Conservation (phyloP, 495 filamentous ascomycete species). For the Xylaria longipes region DNA sequence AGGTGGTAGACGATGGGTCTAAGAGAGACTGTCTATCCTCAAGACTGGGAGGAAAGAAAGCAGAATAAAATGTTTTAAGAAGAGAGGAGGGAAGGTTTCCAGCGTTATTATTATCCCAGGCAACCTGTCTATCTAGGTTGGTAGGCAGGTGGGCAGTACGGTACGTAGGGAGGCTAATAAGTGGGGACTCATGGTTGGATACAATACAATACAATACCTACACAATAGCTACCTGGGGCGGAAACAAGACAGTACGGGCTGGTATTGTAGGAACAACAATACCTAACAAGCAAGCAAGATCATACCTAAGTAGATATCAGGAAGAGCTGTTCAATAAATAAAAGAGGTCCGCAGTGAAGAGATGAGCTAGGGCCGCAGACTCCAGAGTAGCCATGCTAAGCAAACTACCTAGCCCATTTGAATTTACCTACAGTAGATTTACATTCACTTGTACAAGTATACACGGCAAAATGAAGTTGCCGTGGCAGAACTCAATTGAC, state of each 20-base stretch:
- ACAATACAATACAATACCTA: constrained; percentile 12
- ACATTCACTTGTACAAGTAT: not conserved
- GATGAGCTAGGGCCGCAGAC: not conserved
- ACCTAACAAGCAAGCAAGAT: not conserved
- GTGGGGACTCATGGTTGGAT: constrained; percentile 14
- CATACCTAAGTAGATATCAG: not conserved
- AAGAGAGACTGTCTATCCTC: not conserved
- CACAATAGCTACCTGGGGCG: not conserved
- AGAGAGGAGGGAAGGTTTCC: not conserved
- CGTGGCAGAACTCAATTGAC: not conserved
- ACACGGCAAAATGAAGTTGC: not conserved
- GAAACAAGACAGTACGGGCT: not conserved
- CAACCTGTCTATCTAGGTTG: not conserved
- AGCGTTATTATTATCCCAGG: not conserved
- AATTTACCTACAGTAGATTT: not conserved
- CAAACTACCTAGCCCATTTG: not conserved
- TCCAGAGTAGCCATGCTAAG: not conserved
- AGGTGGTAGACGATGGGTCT: not conserved
- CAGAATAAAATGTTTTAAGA: not conserved
- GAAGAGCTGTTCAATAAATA: not conserved
- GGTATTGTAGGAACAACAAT: not conserved
- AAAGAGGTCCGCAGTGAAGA: not conserved
- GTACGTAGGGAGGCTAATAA: constrained; percentile 12
- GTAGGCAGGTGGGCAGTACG: not conserved
- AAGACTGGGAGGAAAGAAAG: not conserved